Percentiles rank a stretch among this genome's conserved stretches.
Evolutionary conservation across 805 yeast genomes (phyloP).

Genomic region (Candida fluviatilis): DNA sequence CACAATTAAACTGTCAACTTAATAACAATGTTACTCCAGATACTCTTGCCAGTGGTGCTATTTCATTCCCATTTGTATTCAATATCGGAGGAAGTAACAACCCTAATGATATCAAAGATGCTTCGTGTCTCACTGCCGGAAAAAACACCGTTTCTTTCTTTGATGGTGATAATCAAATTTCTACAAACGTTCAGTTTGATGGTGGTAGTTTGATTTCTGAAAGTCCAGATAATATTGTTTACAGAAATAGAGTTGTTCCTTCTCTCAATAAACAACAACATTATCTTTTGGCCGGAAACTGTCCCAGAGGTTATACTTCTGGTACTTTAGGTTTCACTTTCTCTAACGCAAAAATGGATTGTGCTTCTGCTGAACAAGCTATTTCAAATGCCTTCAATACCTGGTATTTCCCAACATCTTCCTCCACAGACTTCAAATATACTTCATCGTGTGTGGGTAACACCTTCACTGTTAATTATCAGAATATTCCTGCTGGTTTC

Average conservation of each 20-base stretch:
- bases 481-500: slow-evolving; percentile 23
- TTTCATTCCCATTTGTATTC: slow-evolving; percentile 14
- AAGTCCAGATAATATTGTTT: neutral
- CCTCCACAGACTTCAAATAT: slow-evolving; percentile 2
- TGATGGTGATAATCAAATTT: slow-evolving; percentile 5
- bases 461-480: slow-evolving; percentile 10
- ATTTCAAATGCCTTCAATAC: slow-evolving; percentile 17
- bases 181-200: neutral
- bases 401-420: slow-evolving; percentile 15
- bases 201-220: neutral
- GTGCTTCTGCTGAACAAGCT: slow-evolving; percentile 15
- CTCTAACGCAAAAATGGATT: slow-evolving; percentile 13
- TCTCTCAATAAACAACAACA: slow-evolving; percentile 8
- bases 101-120: slow-evolving; percentile 10
- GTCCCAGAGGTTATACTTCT: slow-evolving; percentile 16
- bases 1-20: slow-evolving; percentile 12
- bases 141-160: slow-evolving; percentile 12
- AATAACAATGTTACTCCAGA: slow-evolving; percentile 2
- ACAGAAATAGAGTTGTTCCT: slow-evolving; percentile 9
- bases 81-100: slow-evolving; percentile 11
- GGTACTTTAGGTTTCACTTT: slow-evolving; percentile 19
- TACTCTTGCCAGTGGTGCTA: slow-evolving; percentile 10
- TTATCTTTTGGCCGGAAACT: slow-evolving; percentile 10
- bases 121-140: slow-evolving; percentile 11
- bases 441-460: slow-evolving; percentile 13